Base-by-base conservation (phyloP, 2,329 filamentous ascomycete species). In the Fusarium sp. region DNA sequence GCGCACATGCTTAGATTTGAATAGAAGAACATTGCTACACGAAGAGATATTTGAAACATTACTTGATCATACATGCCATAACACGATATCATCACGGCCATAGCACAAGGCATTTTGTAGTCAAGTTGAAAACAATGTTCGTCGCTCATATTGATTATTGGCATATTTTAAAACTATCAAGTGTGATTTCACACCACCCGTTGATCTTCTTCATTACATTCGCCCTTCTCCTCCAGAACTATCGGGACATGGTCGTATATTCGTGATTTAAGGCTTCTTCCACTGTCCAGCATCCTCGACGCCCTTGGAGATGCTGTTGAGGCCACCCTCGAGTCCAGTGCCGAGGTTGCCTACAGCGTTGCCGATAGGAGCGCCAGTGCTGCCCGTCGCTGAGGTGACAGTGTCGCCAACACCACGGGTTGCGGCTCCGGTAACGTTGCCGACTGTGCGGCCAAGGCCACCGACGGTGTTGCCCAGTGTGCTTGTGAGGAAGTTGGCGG, bases 241-340 rank as follows among this genome's bases (percentile, higher is more conserved):
- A 26, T 7, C 24, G 24, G 7, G 24, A 24, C 24, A 24, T 53
- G 17, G 22, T 50, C 6, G 35, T 24, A 44, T 24, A 17, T 20
- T 32, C 13, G 19, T 30, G 14, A 49, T 20, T 57, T 67, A 74
- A 64, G 75, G 65, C 61, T 77, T 80, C 78, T 84, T 85, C 85
- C 86, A 87, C 73, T 88, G 77, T 5, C 87, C 87, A 13, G 86
- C 86, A 71, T 87, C 79, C 77, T 89, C 86, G 8, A 86, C 82
- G 0, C 86, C 86, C 76, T 85, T 82, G 15, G 83, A 82, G 3
- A 88, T 79, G 46, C 76, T 78, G 43, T 79, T 78, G 37, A 81
- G 75, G 3, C 85, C 87, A 44, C 81, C 79, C 77, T 88, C 81
- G 4, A 89, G 68, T 1, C 86, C 86, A 3, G 80, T 83, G 7